These are phyloP conservation scores for Salix purpurea DNA, from an alignment of 345 rosid genomes.

Conservation along the genomic window DNA sequence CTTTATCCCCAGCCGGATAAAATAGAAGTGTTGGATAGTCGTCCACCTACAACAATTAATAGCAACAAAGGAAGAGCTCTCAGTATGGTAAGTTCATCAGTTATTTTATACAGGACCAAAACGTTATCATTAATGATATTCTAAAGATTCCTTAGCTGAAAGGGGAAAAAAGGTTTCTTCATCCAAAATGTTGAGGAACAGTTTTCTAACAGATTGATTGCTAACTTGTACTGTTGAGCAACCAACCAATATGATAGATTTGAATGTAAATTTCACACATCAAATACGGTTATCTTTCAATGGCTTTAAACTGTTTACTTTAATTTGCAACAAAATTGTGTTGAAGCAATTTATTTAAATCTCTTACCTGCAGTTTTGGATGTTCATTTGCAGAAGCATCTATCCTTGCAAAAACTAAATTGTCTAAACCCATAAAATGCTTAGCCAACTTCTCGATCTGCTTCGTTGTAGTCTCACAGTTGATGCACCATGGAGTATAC, in stretches of 20 bases:
- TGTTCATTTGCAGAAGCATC: conserved; percentile 90
- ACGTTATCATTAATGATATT: background rate
- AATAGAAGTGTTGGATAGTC: conserved; percentile 67
- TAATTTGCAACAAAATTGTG: background rate
- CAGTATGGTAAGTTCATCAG: too few relatives aligned
- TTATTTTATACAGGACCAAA: too few relatives aligned
- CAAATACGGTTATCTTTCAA: background rate
- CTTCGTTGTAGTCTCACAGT: conserved; percentile 66
- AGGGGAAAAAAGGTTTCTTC: background rate
- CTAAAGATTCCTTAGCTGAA: background rate
- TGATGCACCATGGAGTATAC: conserved; percentile 81
- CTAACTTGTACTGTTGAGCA: background rate
- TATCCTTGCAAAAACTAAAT: conserved; percentile 62
- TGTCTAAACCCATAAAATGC: conserved; percentile 71
- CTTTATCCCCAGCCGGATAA: conserved; percentile 55
- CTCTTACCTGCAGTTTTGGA: conserved; percentile 59
- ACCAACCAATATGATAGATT: background rate
- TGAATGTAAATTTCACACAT: background rate
- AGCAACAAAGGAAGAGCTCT: too few relatives aligned
- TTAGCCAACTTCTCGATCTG: conserved; percentile 76
- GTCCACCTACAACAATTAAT: conserved; percentile 42
- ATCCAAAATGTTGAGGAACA: background rate
- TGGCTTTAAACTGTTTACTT: background rate
- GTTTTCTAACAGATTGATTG: background rate
- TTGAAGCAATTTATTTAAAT: background rate